Evolutionary conservation across 1,139 yeast genomes (phyloP).

Genomic region (Lodderomyces orthopsilosis): DNA sequence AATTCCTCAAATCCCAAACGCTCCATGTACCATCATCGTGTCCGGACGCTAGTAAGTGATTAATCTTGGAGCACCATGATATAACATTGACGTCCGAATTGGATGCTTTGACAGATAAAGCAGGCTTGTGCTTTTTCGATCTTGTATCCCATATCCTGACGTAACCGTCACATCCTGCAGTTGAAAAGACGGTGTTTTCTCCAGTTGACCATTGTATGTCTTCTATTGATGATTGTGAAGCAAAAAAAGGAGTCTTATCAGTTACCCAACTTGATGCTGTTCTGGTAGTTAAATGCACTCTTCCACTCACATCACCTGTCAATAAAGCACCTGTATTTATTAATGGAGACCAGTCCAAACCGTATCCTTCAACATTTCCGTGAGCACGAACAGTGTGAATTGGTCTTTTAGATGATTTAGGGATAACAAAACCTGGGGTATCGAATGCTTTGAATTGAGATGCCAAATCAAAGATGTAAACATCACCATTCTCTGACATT

Average conservation of each 20-base stretch:
- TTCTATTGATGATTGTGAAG: slow-evolving; percentile 78
- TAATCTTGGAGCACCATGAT: slow-evolving; percentile 90
- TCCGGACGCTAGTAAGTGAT: slow-evolving; percentile 88
- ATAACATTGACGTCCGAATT: slow-evolving; percentile 87
- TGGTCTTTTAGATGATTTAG: slow-evolving; percentile 77
- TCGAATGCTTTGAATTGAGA: slow-evolving; percentile 82
- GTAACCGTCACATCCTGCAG: slow-evolving; percentile 89
- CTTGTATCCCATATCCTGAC: slow-evolving; percentile 96
- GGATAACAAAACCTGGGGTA: slow-evolving; percentile 79
- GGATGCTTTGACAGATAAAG: slow-evolving; percentile 82
- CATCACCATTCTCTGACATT: slow-evolving; percentile 90
- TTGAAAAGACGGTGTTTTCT: slow-evolving; percentile 89
- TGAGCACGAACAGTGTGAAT: slow-evolving; percentile 80
- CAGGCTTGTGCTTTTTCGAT: slow-evolving; percentile 88
- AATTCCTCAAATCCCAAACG: slow-evolving; percentile 94
- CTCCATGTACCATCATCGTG: slow-evolving; percentile 98
- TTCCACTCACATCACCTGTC: slow-evolving; percentile 87
- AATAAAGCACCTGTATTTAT: slow-evolving; percentile 76
- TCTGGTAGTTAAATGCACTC: slow-evolving; percentile 74
- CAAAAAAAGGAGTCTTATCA: slow-evolving; percentile 74
- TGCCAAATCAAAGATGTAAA: slow-evolving; percentile 70
- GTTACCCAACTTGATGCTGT: slow-evolving; percentile 82
- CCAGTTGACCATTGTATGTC: slow-evolving; percentile 96
- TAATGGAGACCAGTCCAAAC: slow-evolving; percentile 94
- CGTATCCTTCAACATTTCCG: slow-evolving; percentile 97